A percentile compares a stretch with the other conserved stretches of the same genome.
These are phyloP conservation scores for Colletotrichum chlorophyti DNA, from an alignment of 2,329 filamentous ascomycete species.

Conservation along the genomic window DNA sequence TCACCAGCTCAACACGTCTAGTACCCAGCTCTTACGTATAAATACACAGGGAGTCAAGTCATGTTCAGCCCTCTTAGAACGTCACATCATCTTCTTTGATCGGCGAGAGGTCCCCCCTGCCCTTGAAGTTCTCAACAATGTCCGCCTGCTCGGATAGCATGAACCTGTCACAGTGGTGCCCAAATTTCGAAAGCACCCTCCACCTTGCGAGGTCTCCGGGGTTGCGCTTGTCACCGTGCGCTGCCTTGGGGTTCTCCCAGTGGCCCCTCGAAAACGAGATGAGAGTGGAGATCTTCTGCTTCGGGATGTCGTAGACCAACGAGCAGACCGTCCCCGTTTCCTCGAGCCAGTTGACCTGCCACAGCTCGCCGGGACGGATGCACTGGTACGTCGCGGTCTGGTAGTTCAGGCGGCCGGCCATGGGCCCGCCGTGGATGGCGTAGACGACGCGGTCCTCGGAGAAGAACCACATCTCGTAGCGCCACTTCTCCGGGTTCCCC, in stretches of 20 bases:
- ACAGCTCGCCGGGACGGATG: slow-evolving; percentile 62
- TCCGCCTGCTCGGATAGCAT: slow-evolving; percentile 61
- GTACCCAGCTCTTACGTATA: neutral
- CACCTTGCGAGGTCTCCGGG: slow-evolving; percentile 56
- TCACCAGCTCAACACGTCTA: no score
- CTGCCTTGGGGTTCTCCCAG: slow-evolving; percentile 57
- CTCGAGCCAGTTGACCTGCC: slow-evolving; percentile 68
- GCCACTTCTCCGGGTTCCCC: slow-evolving; percentile 63
- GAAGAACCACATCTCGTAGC: slow-evolving; percentile 68
- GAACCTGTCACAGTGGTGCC: slow-evolving; percentile 55
- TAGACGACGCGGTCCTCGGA: slow-evolving; percentile 62
- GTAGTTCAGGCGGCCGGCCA: slow-evolving; percentile 61
- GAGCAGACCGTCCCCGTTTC: slow-evolving; percentile 65
- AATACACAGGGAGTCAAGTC: neutral
- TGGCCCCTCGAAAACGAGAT: slow-evolving; percentile 62
- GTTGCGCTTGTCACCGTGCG: slow-evolving; percentile 64
- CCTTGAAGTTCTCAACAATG: slow-evolving; percentile 56
- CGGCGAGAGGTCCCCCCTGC: slow-evolving; percentile 52
- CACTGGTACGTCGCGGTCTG: slow-evolving; percentile 63
- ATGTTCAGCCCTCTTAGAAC: neutral
- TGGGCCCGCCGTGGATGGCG: slow-evolving; percentile 65
- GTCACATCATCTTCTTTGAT: slow-evolving; percentile 44
- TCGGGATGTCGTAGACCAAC: slow-evolving; percentile 60
- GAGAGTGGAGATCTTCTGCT: slow-evolving; percentile 56
- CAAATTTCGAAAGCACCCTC: slow-evolving; percentile 55